Percentiles rank a stretch among this genome's conserved stretches.
Evolutionary conservation across 2,329 filamentous ascomycete species (phyloP).

Genomic region (Ceratocystiopsis brevicomis): DNA sequence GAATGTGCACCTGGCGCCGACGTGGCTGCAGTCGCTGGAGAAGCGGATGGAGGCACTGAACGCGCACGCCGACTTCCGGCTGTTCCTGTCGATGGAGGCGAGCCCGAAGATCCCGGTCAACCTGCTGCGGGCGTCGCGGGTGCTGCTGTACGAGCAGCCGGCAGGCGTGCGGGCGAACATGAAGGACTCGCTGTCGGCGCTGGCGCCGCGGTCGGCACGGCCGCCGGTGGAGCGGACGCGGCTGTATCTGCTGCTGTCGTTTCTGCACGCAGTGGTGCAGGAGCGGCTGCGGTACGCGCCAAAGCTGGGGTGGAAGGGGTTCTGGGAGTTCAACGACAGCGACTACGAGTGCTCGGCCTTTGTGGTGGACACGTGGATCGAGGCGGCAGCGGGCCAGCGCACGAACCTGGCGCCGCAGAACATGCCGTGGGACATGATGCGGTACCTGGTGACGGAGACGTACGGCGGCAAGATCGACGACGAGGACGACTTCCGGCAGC

Average conservation of each 20-base stretch:
- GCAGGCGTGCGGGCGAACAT: slow-evolving; percentile 94
- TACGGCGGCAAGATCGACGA: slow-evolving; percentile 97
- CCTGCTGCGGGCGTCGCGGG: slow-evolving; percentile 74
- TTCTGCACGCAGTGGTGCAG: slow-evolving; percentile 89
- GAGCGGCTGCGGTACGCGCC: slow-evolving; percentile 89
- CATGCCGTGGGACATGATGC: slow-evolving; percentile 92
- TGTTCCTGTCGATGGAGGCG: slow-evolving; percentile 96
- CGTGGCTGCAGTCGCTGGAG: slow-evolving; percentile 92
- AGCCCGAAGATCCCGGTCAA: slow-evolving; percentile 96
- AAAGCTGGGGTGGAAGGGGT: slow-evolving; percentile 88
- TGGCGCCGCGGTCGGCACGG: slow-evolving; percentile 58
- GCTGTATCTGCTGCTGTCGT: slow-evolving; percentile 77
- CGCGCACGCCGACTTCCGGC: slow-evolving; percentile 75
- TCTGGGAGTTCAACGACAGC: slow-evolving; percentile 99
- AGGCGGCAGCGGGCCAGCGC: slow-evolving; percentile 60
- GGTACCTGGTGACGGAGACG: slow-evolving; percentile 76
- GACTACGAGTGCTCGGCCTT: slow-evolving; percentile 96
- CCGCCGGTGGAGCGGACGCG: slow-evolving; percentile 79
- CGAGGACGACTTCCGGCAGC: slow-evolving; percentile 58
- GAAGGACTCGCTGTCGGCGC: slow-evolving; percentile 83
- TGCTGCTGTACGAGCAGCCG: slow-evolving; percentile 95
- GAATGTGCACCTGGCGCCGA: slow-evolving; percentile 91
- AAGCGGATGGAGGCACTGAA: slow-evolving; percentile 93
- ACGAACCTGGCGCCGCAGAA: slow-evolving; percentile 87
- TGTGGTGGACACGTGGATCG: slow-evolving; percentile 91